Evolutionary conservation across 257 asterid species (phyloP), one percentile per base, ranked within the genome.

Genomic region (Petunia secreta): DNA sequence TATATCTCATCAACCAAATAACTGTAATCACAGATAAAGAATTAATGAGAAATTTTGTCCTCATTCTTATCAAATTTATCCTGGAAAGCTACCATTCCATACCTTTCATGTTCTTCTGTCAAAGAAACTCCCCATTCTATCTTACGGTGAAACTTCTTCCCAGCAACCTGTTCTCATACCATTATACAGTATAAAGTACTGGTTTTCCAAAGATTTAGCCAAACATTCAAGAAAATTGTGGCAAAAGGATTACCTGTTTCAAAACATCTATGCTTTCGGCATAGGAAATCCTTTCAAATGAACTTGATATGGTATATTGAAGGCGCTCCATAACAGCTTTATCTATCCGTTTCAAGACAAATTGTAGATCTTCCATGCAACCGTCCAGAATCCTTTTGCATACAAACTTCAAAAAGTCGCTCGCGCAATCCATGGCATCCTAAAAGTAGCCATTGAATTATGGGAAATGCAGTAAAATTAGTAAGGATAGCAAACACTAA

Each of bases 81-180:
- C 44, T 3, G 40, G 67, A 40, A 41, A 66, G 77, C 38, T 62
- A 58, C 44, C 36, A 62, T 50, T 15, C 4, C 60, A 8, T 82
- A 91, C 98, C 92, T 87, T 88, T 92, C 93, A 25, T 95, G 97
- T 89, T 93, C 99, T 86, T 95, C 99, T 2, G 83, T 79, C 75
- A 95, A 90, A 79, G 88, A 8, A 75, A 58, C 84, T 15, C 99
- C 98, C 92, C 92, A 95, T 80, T 92, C 90, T 37, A 90, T 79
- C 82, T 79, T 83, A 40, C 83, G 54, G 8, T 87, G 87, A 39
- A 88, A 90, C 41, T 64, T 87, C 65, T 85, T 87, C 65, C 57
- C 84, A 0, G 89, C 65, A 34, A 57, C 91, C 96, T 93, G 89
- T 73, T 82, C 78, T 9, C 62, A 75, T 36, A 63, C 64, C 54